Base-by-base conservation (phyloP, 106 monocot genomes). In the Dendrobium chrysotoxum region DNA sequence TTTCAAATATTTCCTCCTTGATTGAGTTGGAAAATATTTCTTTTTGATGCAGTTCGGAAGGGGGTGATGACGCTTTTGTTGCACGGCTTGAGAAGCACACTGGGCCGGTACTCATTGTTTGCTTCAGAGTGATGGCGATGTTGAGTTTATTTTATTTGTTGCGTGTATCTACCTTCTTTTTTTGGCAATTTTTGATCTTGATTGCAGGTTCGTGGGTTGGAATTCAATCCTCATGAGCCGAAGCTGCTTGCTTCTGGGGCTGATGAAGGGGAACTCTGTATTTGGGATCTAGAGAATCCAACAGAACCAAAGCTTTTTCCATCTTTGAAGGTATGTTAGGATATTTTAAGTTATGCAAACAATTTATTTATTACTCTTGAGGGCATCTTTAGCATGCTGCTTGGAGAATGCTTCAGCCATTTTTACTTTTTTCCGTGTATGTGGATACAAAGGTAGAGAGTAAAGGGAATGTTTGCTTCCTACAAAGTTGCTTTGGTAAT, bases 161-260 rank as follows among this genome's bases (percentile, higher is more conserved):
- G 72, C 39, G 7, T 30, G 35, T 53, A 18, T 26, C 23, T 30
- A 38, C 23, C 13, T 55, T 20, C 28, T 26, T 4, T 79, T 13
- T 21, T 28, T 53, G 66, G 16, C 26, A 35, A 65, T 21, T 38
- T 16, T 58, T 74, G 3, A 45, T 78, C n/a, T 66, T 74, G 13
- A 65, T 55, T n/a, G 28, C 80, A 98, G 98, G 98, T 99, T 40
- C 84, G 91, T 38, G 98, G 98, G 28, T 83, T 99, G 86, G 98
- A 99, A 78, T 99, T 99, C 77, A 84, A 78, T 79, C n/a, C 79
- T 40, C 76, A 82, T 47, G 83, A 90, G 70, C 87, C 98, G 45
- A 93, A 99, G 80, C 45, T 93, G 38, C 89, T 99, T 76, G 98
- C 95, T 76, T 99, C 98, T 72, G 98, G 98, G 57, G 98, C 95